Conservation (phyloP, 352 stramenopile genomes). For the Thalassiosira gravida region DNA sequence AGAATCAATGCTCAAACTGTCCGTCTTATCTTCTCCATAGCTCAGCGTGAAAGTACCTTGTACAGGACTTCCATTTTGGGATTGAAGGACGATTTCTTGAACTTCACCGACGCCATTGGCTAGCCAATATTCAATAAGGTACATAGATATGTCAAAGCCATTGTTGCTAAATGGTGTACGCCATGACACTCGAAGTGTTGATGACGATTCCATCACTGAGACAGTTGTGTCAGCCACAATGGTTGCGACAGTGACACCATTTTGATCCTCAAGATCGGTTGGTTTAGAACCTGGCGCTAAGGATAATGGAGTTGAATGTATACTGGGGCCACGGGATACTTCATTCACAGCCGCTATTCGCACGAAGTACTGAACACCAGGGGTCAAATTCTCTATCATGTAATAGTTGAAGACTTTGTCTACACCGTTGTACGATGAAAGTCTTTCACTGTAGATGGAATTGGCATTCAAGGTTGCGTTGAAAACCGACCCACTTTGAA, state of each 20-base stretch:
- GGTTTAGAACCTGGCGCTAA: constrained; percentile 70
- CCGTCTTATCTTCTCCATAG: constrained; percentile 89
- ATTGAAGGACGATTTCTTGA: constrained; percentile 70
- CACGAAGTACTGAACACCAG: constrained; percentile 88
- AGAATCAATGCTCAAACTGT: constrained; percentile 90
- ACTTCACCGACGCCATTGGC: constrained; percentile 63
- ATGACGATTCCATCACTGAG: constrained; percentile 72
- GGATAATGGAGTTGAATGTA: constrained; percentile 52
- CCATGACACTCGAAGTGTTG: constrained; percentile 82
- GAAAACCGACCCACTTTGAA: constrained; percentile 67
- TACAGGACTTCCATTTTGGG: constrained; percentile 38
- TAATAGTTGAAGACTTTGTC: constrained; percentile 66
- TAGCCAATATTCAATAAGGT: constrained; percentile 86
- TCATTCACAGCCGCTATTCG: constrained; percentile 90
- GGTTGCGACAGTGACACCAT: constrained; percentile 68
- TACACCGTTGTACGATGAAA: constrained; percentile 42
- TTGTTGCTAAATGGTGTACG: constrained; percentile 63
- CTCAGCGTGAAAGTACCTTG: constrained; percentile 90
- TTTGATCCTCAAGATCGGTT: constrained; percentile 61
- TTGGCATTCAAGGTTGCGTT: constrained; percentile 47
- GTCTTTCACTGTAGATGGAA: constrained; percentile 50
- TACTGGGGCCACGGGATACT: constrained; percentile 73
- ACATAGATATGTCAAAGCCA: constrained; percentile 77
- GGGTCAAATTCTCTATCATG: constrained; percentile 84
- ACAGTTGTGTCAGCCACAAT: constrained; percentile 60